A percentile compares a stretch with the other conserved stretches of the same genome.
phyloP scores from a whole-genome alignment of 495 filamentous ascomycete species.

The Daldinia concentrica region DNA sequence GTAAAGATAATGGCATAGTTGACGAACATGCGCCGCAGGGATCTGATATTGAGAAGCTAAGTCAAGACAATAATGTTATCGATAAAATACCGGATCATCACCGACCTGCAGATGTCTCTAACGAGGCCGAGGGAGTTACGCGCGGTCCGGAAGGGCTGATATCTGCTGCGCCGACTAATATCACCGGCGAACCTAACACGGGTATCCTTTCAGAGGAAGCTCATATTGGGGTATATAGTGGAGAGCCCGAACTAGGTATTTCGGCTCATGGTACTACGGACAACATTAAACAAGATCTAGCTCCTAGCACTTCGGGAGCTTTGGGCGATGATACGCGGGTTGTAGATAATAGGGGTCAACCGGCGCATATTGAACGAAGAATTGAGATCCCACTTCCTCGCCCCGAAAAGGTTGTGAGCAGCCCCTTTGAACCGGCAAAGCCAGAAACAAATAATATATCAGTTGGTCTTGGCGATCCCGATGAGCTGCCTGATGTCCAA shows the following conservation, averaged over 20 bases:
- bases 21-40: background rate
- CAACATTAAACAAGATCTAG: background rate
- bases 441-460: conserved; percentile 23
- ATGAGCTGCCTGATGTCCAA: conserved; percentile 34
- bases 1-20: background rate
- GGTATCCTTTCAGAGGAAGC: conserved; percentile 28
- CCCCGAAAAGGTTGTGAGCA: conserved; percentile 16
- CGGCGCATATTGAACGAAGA: conserved; percentile 42
- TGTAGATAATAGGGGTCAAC: conserved; percentile 43
- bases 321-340: conserved; percentile 17
- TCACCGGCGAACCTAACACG: conserved; percentile 33
- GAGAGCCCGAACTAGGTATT: background rate
- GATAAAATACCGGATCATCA: conserved; percentile 2
- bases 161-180: conserved; percentile 13
- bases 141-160: background rate
- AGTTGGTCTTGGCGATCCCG: conserved; percentile 29
- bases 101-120: conserved; percentile 31
- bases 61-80: background rate
- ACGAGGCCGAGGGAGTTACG: conserved; percentile 29
- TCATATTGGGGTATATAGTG: conserved; percentile 10
- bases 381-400: conserved; percentile 45
- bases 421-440: conserved; percentile 12
- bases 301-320: background rate
- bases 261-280: background rate
- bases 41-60: background rate